These are phyloP conservation scores for Zygnema circumcarinatum DNA, from an alignment of 139 green algal species.

Conservation along the genomic window DNA sequence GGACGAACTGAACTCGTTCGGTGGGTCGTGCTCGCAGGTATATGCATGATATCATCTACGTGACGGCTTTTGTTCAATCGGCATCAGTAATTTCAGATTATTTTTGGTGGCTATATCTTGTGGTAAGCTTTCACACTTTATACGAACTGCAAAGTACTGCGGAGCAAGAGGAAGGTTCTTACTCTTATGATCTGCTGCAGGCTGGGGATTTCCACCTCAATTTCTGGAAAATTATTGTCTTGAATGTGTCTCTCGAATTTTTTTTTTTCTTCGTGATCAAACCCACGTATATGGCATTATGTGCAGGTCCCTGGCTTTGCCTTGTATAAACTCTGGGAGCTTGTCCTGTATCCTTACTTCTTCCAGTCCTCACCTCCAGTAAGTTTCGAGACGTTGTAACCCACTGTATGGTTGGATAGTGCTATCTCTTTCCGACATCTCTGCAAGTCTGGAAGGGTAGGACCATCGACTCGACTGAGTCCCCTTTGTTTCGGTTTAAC, in stretches of 20 bases:
- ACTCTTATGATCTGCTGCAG: no score
- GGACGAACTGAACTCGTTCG: no score
- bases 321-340: conserved; percentile 51
- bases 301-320: conserved; percentile 45
- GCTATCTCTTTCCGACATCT: background rate
- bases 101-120: conserved; percentile 54
- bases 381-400: conserved; percentile 21
- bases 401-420: background rate
- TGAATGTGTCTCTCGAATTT: no score
- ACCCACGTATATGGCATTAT: background rate
- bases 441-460: background rate
- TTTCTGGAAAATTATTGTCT: no score
- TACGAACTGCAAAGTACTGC: no score
- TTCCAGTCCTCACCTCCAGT: conserved; percentile 33
- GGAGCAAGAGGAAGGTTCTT: no score
- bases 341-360: conserved; percentile 60
- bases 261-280: no score
- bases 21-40: conserved; percentile 36
- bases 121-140: conserved; percentile 23
- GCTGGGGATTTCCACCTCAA: no score
- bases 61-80: conserved; percentile 57
- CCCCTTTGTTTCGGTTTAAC: background rate
- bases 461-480: background rate
- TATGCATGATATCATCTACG: conserved; percentile 61
- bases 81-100: conserved; percentile 55